A percentile compares a stretch with the other conserved stretches of the same genome.
These are phyloP conservation scores for Oidium heveae DNA, from an alignment of 2,329 filamentous ascomycete species.

Conservation along the genomic window DNA sequence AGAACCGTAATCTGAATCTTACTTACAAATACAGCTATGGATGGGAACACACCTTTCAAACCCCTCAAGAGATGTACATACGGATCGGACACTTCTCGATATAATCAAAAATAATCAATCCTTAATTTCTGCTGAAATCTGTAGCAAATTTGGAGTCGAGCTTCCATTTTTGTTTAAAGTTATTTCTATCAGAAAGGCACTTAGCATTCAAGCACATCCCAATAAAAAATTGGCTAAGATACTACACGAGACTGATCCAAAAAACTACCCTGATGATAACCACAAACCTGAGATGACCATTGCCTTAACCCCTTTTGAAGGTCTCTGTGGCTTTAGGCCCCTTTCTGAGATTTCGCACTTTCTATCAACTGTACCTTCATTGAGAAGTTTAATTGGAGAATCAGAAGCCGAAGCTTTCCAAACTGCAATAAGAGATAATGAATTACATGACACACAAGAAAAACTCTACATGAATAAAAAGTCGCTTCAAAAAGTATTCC, in stretches of 20 bases:
- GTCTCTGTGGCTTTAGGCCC: constrained; percentile 83
- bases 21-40: constrained; percentile 43
- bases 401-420: constrained; percentile 31
- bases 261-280: constrained; percentile 97
- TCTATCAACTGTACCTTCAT: constrained; percentile 28
- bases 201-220: too few species aligned
- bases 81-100: too few species aligned
- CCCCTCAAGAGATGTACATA: constrained; percentile 74
- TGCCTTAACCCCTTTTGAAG: constrained; percentile 86
- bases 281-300: constrained; percentile 99
- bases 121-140: too few species aligned
- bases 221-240: too few species aligned
- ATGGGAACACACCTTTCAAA: constrained; percentile 97
- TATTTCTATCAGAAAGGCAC: too few species aligned
- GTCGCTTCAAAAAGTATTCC: constrained; percentile 51
- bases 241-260: too few species aligned
- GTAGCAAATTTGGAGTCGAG: too few species aligned
- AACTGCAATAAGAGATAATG: constrained; percentile 26
- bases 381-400: constrained; percentile 42
- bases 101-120: too few species aligned
- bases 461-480: constrained; percentile 43
- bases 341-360: constrained; percentile 72
- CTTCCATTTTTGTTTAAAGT: too few species aligned
- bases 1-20: neutral
- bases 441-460: constrained; percentile 16